Percentiles rank a stretch among this genome's conserved stretches.
Evolutionary conservation across 352 stramenopile species (phyloP).

Genomic region (Globisporangium alternatum): DNA sequence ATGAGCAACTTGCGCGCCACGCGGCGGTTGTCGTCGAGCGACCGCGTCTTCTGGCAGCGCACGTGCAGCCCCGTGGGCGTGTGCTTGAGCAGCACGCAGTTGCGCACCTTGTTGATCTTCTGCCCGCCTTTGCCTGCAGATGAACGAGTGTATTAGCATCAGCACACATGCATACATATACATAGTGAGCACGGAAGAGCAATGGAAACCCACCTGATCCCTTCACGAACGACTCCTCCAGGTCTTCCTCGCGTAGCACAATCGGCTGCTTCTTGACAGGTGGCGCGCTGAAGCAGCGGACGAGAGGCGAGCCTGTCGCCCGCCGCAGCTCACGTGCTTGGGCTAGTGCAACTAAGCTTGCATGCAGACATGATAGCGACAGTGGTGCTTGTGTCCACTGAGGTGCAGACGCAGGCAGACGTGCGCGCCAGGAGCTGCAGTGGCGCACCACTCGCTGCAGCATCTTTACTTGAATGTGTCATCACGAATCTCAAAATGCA

Average conservation of each 20-base stretch:
- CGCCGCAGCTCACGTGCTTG: neutral
- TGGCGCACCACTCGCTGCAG: slow-evolving; percentile 6
- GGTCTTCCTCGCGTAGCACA: slow-evolving; percentile 54
- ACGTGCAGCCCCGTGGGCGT: slow-evolving; percentile 72
- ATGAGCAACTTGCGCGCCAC: slow-evolving; percentile 67
- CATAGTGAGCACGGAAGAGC: neutral
- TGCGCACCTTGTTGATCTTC: slow-evolving; percentile 92
- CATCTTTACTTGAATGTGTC: neutral
- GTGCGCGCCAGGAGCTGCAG: neutral
- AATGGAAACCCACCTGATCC: slow-evolving; percentile 47
- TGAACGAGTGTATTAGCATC: neutral
- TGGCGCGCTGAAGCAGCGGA: slow-evolving; percentile 6
- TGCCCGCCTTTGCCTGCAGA: slow-evolving; percentile 75
- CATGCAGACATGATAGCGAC: neutral
- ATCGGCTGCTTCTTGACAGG: slow-evolving; percentile 22
- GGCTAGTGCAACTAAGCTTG: neutral
- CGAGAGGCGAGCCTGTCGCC: neutral
- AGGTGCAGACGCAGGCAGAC: neutral
- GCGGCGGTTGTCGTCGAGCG: slow-evolving; percentile 74
- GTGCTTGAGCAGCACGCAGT: slow-evolving; percentile 87
- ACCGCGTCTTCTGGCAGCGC: slow-evolving; percentile 78
- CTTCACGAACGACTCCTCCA: slow-evolving; percentile 85
- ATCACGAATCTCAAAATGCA: too few species aligned
- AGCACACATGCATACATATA: too few species aligned
- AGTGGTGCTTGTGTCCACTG: neutral